phyloP scores from a whole-genome alignment of 78 protist species.

The Tieghemostelium lacteum region DNA sequence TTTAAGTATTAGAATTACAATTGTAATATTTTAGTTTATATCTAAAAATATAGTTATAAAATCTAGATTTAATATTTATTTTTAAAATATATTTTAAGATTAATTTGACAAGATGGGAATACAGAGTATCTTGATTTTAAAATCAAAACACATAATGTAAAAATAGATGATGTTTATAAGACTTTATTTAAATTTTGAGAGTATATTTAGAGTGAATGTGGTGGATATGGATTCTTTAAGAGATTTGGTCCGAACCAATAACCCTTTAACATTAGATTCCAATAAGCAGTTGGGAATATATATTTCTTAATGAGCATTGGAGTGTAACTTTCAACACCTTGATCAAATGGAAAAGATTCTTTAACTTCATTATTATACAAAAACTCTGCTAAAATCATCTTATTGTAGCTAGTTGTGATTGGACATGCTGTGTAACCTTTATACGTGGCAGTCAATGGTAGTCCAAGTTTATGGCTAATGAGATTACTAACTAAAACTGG shows the following conservation, averaged over 20 bases:
- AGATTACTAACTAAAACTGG: conserved; percentile 76
- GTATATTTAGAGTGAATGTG: too few relatives aligned
- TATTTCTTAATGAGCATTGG: conserved; percentile 74
- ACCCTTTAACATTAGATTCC: conserved; percentile 64
- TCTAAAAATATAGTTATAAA: too few relatives aligned
- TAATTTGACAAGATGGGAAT: too few relatives aligned
- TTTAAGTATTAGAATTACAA: too few relatives aligned
- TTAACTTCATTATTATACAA: conserved; percentile 37
- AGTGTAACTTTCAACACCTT: conserved; percentile 23
- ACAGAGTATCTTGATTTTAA: too few relatives aligned
- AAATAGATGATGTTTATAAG: too few relatives aligned
- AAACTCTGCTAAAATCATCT: conserved; percentile 80
- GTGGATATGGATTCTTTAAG: conserved; percentile 34
- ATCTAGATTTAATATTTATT: too few relatives aligned
- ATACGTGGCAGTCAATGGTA: conserved; percentile 54
- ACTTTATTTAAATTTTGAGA: too few relatives aligned
- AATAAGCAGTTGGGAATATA: conserved; percentile 81
- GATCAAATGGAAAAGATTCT: conserved; percentile 72
- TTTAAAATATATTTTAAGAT: too few relatives aligned
- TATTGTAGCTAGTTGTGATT: conserved; percentile 51
- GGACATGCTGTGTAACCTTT: conserved; percentile 90
- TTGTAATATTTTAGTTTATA: too few relatives aligned
- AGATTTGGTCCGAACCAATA: conserved; percentile 47
- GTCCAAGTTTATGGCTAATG: conserved; percentile 39
- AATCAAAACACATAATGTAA: too few relatives aligned